A percentile compares a stretch with the other conserved stretches of the same genome.
Conservation (phyloP, 345 rosid genomes). For the Melaleuca alternifolia region DNA sequence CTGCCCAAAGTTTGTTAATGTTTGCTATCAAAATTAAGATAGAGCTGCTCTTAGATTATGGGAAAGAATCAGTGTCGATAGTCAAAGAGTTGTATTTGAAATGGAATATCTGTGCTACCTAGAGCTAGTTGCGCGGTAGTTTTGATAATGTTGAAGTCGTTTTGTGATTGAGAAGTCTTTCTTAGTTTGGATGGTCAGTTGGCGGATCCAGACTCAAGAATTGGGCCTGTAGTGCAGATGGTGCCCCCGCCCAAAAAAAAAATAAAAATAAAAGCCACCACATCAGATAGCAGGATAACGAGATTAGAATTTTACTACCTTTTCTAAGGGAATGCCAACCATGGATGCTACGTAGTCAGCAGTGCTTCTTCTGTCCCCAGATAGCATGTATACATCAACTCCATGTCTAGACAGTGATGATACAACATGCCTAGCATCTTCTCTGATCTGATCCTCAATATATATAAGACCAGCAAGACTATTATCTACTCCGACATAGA, state of each 20-base stretch:
- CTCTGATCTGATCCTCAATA: constrained; percentile 84
- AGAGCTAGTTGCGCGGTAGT: no score
- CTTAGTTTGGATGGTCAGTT: no score
- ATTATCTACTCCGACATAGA: constrained; percentile 72
- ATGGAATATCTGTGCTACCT: no score
- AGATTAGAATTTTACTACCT: constrained; percentile 26
- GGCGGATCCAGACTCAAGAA: no score
- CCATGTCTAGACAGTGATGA: constrained; percentile 55
- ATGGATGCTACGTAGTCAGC: constrained; percentile 86
- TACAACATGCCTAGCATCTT: constrained; percentile 78
- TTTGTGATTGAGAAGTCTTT: no score
- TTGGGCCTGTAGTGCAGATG: no score
- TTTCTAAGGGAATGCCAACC: constrained; percentile 77
- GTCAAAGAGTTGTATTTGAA: no score
- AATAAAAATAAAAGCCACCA: no score
- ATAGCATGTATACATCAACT: constrained; percentile 74
- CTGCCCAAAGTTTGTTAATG: neutral
- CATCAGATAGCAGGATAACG: no score
- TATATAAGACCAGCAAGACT: constrained; percentile 70
- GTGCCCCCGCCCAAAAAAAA: no score
- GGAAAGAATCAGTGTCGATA: neutral
- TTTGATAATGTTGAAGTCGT: no score
- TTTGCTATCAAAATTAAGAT: neutral
- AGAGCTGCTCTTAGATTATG: neutral
- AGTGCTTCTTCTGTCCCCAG: constrained; percentile 79